A percentile compares a stretch with the other conserved stretches of the same genome.
phyloP scores from a whole-genome alignment of 73 alveolate genomes.

The Paraurostyla sp. region DNA sequence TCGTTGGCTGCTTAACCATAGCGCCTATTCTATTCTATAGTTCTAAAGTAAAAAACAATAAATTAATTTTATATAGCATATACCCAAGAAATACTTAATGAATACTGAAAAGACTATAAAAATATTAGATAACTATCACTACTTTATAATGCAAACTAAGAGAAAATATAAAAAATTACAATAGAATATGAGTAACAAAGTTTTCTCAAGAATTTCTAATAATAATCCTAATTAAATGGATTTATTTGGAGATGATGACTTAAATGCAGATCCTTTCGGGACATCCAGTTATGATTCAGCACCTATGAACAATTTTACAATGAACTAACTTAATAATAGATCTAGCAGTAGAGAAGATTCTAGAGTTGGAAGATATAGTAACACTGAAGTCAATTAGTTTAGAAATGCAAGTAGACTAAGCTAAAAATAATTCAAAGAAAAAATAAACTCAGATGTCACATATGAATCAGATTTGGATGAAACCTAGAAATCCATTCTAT shows the following conservation, averaged over 20 bases:
- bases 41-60: not conserved
- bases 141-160: not conserved
- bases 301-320: not conserved
- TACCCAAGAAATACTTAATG: slow-evolving; percentile 1
- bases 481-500: not conserved
- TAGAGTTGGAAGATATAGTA: not conserved
- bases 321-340: not conserved
- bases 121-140: not conserved
- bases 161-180: not conserved
- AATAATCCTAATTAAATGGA: not conserved
- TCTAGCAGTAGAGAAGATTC: not conserved
- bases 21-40: not conserved
- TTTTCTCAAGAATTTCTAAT: not conserved
- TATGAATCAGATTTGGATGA: not conserved
- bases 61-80: not conserved
- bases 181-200: not conserved
- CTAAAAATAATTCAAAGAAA: not conserved
- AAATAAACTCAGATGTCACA: not conserved
- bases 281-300: not conserved
- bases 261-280: not conserved
- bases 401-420: not conserved
- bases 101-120: not conserved
- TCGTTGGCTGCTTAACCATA: not conserved
- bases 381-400: not conserved
- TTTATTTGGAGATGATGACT: not conserved